Evolutionary conservation across 371 early-diverging fungal species (phyloP).

Genomic region (Fennellomyces sp.): DNA sequence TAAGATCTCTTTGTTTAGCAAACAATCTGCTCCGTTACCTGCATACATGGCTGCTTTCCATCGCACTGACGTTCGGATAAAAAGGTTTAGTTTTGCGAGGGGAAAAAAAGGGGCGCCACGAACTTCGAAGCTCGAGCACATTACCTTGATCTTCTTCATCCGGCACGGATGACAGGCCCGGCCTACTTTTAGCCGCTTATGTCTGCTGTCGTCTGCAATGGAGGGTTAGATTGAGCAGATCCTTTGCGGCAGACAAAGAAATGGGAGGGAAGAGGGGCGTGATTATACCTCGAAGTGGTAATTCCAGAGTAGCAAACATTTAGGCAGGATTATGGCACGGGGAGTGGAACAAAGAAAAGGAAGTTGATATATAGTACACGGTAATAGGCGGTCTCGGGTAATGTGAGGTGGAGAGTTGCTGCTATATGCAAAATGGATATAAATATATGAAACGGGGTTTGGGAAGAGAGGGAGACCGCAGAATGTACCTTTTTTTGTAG

Average conservation of each 20-base stretch:
- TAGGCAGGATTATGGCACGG: background rate
- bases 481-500: no score
- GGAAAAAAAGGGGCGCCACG: background rate
- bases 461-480: background rate
- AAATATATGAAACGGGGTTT: background rate
- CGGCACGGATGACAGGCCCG: conserved; percentile 53
- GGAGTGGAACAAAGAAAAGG: background rate
- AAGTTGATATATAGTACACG: no score
- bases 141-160: conserved; percentile 55
- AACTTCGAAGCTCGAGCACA: no score
- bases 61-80: conserved; percentile 36
- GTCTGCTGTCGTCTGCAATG: conserved; percentile 44
- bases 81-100: background rate
- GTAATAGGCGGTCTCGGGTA: no score
- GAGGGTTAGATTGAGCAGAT: background rate
- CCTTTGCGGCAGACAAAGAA: no score
- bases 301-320: conserved; percentile 52
- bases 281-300: conserved; percentile 41
- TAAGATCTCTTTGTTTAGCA: background rate
- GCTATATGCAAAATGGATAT: no score
- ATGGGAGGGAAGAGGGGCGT: background rate
- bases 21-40: conserved; percentile 27
- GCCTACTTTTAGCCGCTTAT: conserved; percentile 49
- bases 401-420: background rate
- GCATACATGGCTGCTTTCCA: conserved; percentile 58